Evolutionary conservation across 2,329 filamentous ascomycete species (phyloP).

Genomic region (Aspergillus brunneoviolaceus): DNA sequence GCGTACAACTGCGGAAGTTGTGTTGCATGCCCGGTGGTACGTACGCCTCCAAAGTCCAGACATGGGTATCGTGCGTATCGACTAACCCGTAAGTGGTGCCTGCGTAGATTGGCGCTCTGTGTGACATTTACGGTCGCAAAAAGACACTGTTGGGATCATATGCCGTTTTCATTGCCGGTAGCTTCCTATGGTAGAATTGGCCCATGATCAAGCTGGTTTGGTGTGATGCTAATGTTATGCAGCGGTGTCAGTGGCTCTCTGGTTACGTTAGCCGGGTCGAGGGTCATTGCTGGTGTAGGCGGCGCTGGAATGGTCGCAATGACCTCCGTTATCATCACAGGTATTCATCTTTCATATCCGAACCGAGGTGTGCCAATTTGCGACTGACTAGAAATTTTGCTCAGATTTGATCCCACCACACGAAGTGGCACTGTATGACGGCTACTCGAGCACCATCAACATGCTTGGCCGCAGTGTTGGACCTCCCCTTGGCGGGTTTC

Average conservation of each 20-base stretch:
- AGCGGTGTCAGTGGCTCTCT: slow-evolving; percentile 14
- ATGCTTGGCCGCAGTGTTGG: slow-evolving; percentile 54
- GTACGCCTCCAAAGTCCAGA: slow-evolving; percentile 10
- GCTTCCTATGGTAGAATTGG: slow-evolving; percentile 23
- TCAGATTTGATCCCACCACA: too few relatives aligned
- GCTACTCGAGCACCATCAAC: slow-evolving; percentile 48
- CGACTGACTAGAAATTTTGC: too few relatives aligned
- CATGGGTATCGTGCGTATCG: too few relatives aligned
- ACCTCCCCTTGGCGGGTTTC: slow-evolving; percentile 67
- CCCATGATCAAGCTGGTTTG: too few relatives aligned
- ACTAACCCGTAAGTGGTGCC: neutral
- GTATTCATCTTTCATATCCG: too few relatives aligned
- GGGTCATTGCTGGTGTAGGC: slow-evolving; percentile 38
- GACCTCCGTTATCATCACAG: slow-evolving; percentile 25
- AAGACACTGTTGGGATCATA: slow-evolving; percentile 41
- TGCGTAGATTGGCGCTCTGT: slow-evolving; percentile 43
- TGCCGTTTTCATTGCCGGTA: slow-evolving; percentile 18
- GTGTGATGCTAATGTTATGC: too few relatives aligned
- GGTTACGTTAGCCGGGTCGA: slow-evolving; percentile 33
- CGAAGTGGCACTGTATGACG: slow-evolving; percentile 41
- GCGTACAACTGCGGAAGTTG: slow-evolving; percentile 47
- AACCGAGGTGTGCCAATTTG: too few relatives aligned
- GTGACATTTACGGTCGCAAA: slow-evolving; percentile 49
- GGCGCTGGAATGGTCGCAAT: slow-evolving; percentile 40
- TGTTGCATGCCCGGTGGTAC: slow-evolving; percentile 39